phyloP scores from a whole-genome alignment of 805 yeast genomes.

The Monosporozyma solicola region DNA sequence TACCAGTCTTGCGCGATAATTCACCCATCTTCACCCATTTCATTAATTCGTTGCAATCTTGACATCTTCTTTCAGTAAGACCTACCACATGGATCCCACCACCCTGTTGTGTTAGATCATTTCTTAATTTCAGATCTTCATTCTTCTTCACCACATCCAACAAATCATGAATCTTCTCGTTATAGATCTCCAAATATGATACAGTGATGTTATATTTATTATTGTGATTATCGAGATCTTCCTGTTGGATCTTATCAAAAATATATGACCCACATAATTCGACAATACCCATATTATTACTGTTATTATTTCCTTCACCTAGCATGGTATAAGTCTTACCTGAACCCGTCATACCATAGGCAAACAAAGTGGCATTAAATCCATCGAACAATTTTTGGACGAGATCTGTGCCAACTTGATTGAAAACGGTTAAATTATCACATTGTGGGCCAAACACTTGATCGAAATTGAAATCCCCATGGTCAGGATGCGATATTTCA shows the following conservation, averaged over 20 bases:
- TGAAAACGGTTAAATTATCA: slow-evolving; percentile 57
- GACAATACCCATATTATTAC: slow-evolving; percentile 45
- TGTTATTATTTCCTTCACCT: slow-evolving; percentile 35
- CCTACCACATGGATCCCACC: slow-evolving; percentile 73
- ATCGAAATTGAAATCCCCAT: slow-evolving; percentile 67
- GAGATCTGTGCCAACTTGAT: slow-evolving; percentile 42
- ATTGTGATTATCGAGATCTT: background rate
- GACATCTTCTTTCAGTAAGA: slow-evolving; percentile 51
- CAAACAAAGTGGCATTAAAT: slow-evolving; percentile 81
- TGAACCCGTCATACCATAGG: slow-evolving; percentile 92
- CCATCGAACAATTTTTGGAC: slow-evolving; percentile 57
- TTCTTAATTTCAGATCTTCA: slow-evolving; percentile 67
- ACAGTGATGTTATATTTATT: slow-evolving; percentile 41
- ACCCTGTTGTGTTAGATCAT: slow-evolving; percentile 40
- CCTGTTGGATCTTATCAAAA: slow-evolving; percentile 33
- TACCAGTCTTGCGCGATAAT: slow-evolving; percentile 64
- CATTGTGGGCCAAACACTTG: slow-evolving; percentile 57
- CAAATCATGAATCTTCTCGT: slow-evolving; percentile 77
- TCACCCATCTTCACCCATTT: slow-evolving; percentile 61
- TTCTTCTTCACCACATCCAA: slow-evolving; percentile 31
- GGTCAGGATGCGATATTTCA: slow-evolving; percentile 44
- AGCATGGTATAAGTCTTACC: slow-evolving; percentile 88
- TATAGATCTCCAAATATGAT: slow-evolving; percentile 79
- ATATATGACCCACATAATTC: slow-evolving; percentile 47
- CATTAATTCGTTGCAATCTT: slow-evolving; percentile 50